Percentiles rank a stretch among this genome's conserved stretches.
These are phyloP conservation scores for Hypoxylon sp. DNA, from an alignment of 2,329 filamentous ascomycete genomes.

Conservation along the genomic window DNA sequence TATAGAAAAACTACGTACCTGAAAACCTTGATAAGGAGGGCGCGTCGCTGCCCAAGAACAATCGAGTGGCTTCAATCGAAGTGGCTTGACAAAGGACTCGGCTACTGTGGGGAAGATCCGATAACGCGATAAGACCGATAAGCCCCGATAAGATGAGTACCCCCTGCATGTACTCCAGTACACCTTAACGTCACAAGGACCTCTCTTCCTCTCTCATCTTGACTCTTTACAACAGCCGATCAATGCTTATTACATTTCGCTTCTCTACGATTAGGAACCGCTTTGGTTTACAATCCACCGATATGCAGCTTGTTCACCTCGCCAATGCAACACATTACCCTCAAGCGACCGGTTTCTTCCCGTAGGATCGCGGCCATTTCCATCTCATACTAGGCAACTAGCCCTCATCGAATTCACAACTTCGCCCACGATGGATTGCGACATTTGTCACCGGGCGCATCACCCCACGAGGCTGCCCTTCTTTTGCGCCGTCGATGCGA, in stretches of 20 bases:
- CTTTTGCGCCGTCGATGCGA: conserved; percentile 78
- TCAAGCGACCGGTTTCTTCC: conserved; percentile 26
- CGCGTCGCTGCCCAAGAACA: conserved; percentile 50
- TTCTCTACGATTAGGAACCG: conserved; percentile 5
- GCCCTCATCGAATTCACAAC: conserved; percentile 6
- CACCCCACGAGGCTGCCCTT: conserved; percentile 72
- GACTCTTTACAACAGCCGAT: conserved; percentile 11
- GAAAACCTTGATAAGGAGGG: conserved; percentile 16
- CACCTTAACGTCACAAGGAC: conserved; percentile 46
- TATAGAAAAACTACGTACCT: conserved; percentile 22
- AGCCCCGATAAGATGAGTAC: conserved; percentile 33
- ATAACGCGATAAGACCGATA: conserved; percentile 27
- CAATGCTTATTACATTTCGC: conserved; percentile 25
- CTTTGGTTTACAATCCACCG: conserved; percentile 32
- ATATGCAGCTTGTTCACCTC: conserved; percentile 44
- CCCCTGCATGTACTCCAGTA: conserved; percentile 37
- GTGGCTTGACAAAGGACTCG: conserved; percentile 4
- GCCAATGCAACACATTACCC: conserved; percentile 25
- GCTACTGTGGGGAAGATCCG: conserved; percentile 9
- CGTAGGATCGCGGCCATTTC: conserved; percentile 30
- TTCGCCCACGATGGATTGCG: conserved; percentile 73
- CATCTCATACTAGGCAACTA: conserved; percentile 16
- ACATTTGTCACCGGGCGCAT: conserved; percentile 74
- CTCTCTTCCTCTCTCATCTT: conserved; percentile 7
- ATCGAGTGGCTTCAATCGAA: conserved; percentile 13